Conservation (phyloP, 2,329 filamentous ascomycete genomes). For the Bipolaris oryzae region DNA sequence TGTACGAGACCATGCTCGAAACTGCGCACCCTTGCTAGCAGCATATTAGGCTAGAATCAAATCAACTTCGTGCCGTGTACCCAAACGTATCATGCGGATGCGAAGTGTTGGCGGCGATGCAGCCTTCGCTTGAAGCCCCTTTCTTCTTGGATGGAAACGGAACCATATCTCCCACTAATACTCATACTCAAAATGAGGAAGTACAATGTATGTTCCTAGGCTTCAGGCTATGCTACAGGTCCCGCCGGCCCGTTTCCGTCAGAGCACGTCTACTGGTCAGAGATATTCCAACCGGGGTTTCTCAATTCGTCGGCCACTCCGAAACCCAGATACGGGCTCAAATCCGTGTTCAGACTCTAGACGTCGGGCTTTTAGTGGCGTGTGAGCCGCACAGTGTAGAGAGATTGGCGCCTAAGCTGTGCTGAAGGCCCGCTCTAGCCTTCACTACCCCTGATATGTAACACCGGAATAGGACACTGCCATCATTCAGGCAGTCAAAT, state of each 20-base stretch:
- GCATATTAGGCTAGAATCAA: slow-evolving; percentile 8
- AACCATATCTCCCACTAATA: slow-evolving; percentile 8
- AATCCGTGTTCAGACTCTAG: slow-evolving; percentile 5
- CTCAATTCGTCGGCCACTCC: slow-evolving; percentile 13
- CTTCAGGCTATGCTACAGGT: slow-evolving; percentile 7
- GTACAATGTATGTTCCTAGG: slow-evolving; percentile 11
- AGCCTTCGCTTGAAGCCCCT: slow-evolving; percentile 18
- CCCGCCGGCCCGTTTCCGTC: slow-evolving; percentile 7
- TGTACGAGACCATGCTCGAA: slow-evolving; percentile 10
- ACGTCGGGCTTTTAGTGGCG: slow-evolving; percentile 7
- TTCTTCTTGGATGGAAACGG: slow-evolving; percentile 7
- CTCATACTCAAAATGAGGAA: slow-evolving; percentile 8
- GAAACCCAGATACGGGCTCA: slow-evolving; percentile 19
- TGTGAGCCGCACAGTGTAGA: slow-evolving; percentile 12
- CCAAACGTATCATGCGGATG: slow-evolving; percentile 1
- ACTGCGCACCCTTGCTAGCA: slow-evolving; percentile 9
- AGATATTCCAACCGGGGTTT: slow-evolving; percentile 1
- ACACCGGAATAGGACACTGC: slow-evolving; percentile 15
- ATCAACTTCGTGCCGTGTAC: slow-evolving; percentile 12
- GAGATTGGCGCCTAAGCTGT: slow-evolving; percentile 18
- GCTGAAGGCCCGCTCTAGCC: slow-evolving; percentile 8
- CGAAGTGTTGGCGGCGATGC: slow-evolving; percentile 11
- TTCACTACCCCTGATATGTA: slow-evolving; percentile 8
- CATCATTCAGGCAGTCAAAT: slow-evolving; percentile 20
- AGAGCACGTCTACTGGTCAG: slow-evolving; percentile 8